phyloP scores from a whole-genome alignment of 192 early-diverging fungal genomes.

The Backusella tarrabulga region DNA sequence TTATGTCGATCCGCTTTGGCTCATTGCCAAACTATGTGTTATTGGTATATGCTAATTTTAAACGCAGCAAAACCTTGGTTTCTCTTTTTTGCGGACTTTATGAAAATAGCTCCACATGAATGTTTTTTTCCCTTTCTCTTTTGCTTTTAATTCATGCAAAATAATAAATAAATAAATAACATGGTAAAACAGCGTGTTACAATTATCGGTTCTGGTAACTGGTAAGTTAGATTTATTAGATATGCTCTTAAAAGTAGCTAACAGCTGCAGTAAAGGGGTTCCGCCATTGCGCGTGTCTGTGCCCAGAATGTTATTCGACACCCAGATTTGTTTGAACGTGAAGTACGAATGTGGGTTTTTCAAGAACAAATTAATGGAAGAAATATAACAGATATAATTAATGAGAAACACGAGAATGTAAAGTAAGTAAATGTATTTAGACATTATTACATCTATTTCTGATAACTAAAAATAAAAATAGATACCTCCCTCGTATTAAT shows the following conservation, averaged over 20 bases:
- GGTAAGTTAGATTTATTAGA: not conserved
- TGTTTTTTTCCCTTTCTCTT: not conserved
- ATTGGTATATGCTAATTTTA: too few species aligned
- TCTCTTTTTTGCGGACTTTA: not conserved
- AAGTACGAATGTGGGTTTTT: slow-evolving; percentile 94
- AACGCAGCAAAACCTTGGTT: too few species aligned
- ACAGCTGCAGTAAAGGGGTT: slow-evolving; percentile 64
- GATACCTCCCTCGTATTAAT: slow-evolving; percentile 80
- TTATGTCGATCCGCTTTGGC: too few species aligned
- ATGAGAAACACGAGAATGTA: slow-evolving; percentile 87
- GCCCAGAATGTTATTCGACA: slow-evolving; percentile 72
- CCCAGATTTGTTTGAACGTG: slow-evolving; percentile 59
- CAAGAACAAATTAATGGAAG: slow-evolving; percentile 82
- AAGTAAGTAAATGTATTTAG: slow-evolving; percentile 38
- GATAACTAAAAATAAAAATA: not conserved
- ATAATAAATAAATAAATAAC: not conserved
- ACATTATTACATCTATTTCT: too few species aligned
- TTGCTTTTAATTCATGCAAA: not conserved
- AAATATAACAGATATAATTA: slow-evolving; percentile 91
- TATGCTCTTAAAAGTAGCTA: not conserved
- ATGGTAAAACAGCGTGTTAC: not conserved
- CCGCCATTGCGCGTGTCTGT: slow-evolving; percentile 88
- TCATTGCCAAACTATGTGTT: too few species aligned
- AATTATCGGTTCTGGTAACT: slow-evolving; percentile 1
- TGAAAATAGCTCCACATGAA: not conserved